Base-by-base conservation (phyloP, 2,329 filamentous ascomycete species). In the Cladosporium sp. region DNA sequence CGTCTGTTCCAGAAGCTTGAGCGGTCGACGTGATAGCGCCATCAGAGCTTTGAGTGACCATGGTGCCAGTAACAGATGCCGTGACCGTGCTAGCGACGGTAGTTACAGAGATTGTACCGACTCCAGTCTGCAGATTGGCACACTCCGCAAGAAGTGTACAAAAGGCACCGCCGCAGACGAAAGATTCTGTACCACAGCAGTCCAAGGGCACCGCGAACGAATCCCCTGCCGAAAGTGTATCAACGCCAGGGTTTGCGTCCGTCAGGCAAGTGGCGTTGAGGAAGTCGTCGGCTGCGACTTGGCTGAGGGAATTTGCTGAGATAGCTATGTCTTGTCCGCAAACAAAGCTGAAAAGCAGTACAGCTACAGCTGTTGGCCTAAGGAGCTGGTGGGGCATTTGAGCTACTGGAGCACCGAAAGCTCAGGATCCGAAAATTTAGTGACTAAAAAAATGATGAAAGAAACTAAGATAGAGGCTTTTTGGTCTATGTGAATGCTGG, bases 281-380 rank as follows among this genome's bases (percentile, higher is more conserved):
- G 18, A 61, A 61, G 28, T 46, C 46, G 44, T 61, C 58, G 33
- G 58, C 10, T 23, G 58, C 58, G 33, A 61, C 58, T 10, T 61
- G 58, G 18, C 37, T n/a, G n/a, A 61, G 40, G 5, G 44, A 61
- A 21, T 23, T 49, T 31, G 37, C 58, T 26, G 44, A 29, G 11
- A 61, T 61, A 23, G 58, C 2, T 14, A 61, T 61, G 11, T 61
- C 58, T 21, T 61, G 58, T 18, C 37, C 44, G 29, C 23, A 23
- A 18, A 33, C 58, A 3, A 49, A 61, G 58, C 58, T 26, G 44
- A 49, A 23, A 23, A 61, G 58, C 7, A 61, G 23, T 29, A 49
- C 58, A 33, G 58, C 44, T 33, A 21, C 58, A 31, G 46, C 44
- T 61, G 44, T 14, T 55, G 29, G 29, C 21, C 26, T 29, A 55